Evolutionary conservation across 176 grass and related monocot species (phyloP), one percentile per base, ranked within the genome.

Genomic region (Juncus inflexus): DNA sequence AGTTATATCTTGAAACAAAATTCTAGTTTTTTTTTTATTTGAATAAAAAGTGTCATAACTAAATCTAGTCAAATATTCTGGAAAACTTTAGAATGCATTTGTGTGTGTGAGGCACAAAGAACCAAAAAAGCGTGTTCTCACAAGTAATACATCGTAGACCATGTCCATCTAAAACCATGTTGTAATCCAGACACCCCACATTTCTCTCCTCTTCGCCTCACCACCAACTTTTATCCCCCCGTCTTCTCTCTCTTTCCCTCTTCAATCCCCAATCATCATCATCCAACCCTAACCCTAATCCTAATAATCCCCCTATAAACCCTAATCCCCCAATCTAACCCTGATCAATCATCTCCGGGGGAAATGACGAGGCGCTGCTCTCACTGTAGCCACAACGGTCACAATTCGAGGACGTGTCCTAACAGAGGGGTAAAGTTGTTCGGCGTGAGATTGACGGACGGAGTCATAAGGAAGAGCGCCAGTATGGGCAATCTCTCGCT

Each of bases 291-390:
- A 43, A 52, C 50, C 16, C 72, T 16, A 57, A 61, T 11, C 15
- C 67, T 47, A 28, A 28, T 47, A 47, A 19, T 41, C 2, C 47
- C 61, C 3, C 38, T 41, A 5, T 40, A 9, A 28, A 50, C 9
- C 12, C 55, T 42, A 37, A 68, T 65, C 49, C 15, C 63, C 35
- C 54, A 59, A 41, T 60, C 43, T 12, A 13, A 40, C 14, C 11
- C 14, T 54, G 50, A 56, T 53, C 11, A 3, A 3, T 51, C 36
- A 56, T 45, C 14, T 13, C 63, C 15, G 67, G 60, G 12, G 16
- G 79, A 71, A 80, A 97, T 97, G 92, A 97, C 82, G 74, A 77
- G 92, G 82, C 79, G 92, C 65, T 97, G 92, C 79, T 97, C 92
- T 67, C 92, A 97, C 82, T 92, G 94, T 79, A 86, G 85, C 85